A percentile compares a stretch with the other conserved stretches of the same genome.
Evolutionary conservation across 345 rosid genomes (phyloP).

Genomic region (Salix udensis): DNA sequence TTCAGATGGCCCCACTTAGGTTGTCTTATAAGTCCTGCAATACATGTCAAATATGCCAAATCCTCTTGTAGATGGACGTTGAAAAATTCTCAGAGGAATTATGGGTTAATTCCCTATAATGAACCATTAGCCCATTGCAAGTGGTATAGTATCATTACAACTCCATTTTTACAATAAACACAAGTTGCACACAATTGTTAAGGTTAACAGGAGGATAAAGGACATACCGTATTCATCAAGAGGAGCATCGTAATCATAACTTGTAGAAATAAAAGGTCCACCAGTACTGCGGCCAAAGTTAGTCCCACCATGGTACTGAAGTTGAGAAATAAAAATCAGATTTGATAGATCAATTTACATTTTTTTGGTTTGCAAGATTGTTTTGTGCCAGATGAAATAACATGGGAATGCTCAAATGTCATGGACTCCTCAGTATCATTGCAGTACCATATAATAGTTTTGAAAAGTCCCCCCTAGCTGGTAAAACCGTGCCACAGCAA

Average conservation of each 20-base stretch:
- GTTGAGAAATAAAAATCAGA: slow-evolving; percentile 20
- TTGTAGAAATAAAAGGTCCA: slow-evolving; percentile 91
- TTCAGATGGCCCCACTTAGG: slow-evolving; percentile 96
- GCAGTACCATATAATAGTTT: slow-evolving; percentile 86
- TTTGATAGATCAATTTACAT: slow-evolving; percentile 1
- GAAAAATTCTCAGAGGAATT: neutral
- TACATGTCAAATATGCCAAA: slow-evolving; percentile 4
- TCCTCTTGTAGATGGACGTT: neutral
- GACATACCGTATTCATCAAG: slow-evolving; percentile 86
- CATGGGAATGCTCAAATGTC: neutral
- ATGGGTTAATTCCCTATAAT: too few relatives aligned
- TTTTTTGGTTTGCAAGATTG: neutral
- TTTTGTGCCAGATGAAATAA: neutral
- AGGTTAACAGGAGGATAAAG: neutral
- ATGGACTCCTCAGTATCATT: neutral
- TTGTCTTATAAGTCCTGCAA: slow-evolving; percentile 70
- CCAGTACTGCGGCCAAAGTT: slow-evolving; percentile 77
- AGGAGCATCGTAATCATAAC: slow-evolving; percentile 97
- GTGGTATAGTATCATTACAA: neutral
- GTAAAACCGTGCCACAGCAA: slow-evolving; percentile 86
- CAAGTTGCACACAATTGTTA: neutral
- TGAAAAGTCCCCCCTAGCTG: slow-evolving; percentile 96
- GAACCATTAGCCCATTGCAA: too few relatives aligned
- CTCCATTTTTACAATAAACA: neutral
- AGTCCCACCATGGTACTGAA: slow-evolving; percentile 94